Conservation (phyloP, 2,329 filamentous ascomycete species). For the Tolypocladium album region DNA sequence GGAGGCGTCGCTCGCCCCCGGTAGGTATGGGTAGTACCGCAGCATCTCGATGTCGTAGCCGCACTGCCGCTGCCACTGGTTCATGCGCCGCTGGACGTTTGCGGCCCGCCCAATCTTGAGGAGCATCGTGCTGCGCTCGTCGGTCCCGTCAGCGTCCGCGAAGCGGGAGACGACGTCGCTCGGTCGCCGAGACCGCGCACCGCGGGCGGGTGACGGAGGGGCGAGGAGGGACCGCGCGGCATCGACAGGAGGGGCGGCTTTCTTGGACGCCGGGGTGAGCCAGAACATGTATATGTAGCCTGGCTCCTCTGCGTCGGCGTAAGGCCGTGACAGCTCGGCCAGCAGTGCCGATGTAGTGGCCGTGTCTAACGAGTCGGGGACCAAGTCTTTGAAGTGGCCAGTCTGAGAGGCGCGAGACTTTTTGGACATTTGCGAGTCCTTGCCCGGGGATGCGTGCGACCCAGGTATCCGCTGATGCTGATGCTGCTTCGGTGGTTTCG, state of each 20-base stretch:
- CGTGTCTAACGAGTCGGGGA: constrained; percentile 57
- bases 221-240: constrained; percentile 48
- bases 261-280: constrained; percentile 58
- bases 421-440: constrained; percentile 16
- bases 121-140: constrained; percentile 48
- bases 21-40: constrained; percentile 79
- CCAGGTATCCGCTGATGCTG: constrained; percentile 1
- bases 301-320: constrained; percentile 56
- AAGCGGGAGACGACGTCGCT: constrained; percentile 46
- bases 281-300: constrained; percentile 99
- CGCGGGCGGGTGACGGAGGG: constrained; percentile 27
- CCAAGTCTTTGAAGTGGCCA: constrained; percentile 35
- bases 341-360: constrained; percentile 60
- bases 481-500: neutral
- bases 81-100: constrained; percentile 84
- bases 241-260: constrained; percentile 43
- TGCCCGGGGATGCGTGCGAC: constrained; percentile 15
- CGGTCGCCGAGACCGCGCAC: constrained; percentile 30
- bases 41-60: constrained; percentile 80
- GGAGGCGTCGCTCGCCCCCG: constrained; percentile 24
- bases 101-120: constrained; percentile 57
- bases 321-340: constrained; percentile 64
- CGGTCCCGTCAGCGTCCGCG: constrained; percentile 20
- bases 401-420: constrained; percentile 21
- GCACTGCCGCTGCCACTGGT: constrained; percentile 90